These are phyloP conservation scores for Astrothelium subdiscretum DNA, from an alignment of 495 filamentous ascomycete genomes.

Conservation along the genomic window DNA sequence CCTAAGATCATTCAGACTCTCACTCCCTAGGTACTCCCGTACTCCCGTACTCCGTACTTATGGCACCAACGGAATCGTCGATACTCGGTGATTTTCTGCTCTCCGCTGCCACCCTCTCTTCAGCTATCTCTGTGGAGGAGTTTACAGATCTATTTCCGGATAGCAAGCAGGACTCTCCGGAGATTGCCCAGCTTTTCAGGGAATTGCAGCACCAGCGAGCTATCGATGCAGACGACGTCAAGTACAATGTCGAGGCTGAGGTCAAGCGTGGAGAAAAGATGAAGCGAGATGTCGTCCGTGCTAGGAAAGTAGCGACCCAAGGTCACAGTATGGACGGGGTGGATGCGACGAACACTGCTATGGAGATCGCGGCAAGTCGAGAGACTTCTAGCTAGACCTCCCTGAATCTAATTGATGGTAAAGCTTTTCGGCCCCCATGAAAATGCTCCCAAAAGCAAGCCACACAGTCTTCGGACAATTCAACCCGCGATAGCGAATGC, in stretches of 20 bases:
- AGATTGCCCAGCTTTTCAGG: slow-evolving; percentile 63
- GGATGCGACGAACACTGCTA: slow-evolving; percentile 42
- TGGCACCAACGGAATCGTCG: slow-evolving; percentile 59
- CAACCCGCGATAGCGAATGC: slow-evolving; percentile 57
- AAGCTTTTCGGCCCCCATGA: slow-evolving; percentile 55
- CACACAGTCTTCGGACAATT: slow-evolving; percentile 54
- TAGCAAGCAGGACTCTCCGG: slow-evolving; percentile 54
- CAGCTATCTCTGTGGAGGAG: slow-evolving; percentile 58
- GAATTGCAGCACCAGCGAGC: slow-evolving; percentile 64
- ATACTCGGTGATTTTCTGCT: slow-evolving; percentile 73
- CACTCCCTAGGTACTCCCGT: no score
- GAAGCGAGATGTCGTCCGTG: slow-evolving; percentile 47
- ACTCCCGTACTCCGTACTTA: slow-evolving; percentile 25
- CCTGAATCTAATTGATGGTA: background rate
- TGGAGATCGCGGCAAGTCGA: slow-evolving; percentile 34
- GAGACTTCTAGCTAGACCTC: no score
- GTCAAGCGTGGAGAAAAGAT: slow-evolving; percentile 50
- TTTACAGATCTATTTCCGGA: slow-evolving; percentile 70
- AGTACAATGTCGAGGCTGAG: slow-evolving; percentile 56
- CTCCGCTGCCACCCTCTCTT: slow-evolving; percentile 57
- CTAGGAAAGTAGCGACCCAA: slow-evolving; percentile 42
- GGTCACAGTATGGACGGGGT: slow-evolving; percentile 34
- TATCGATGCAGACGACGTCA: slow-evolving; percentile 54
- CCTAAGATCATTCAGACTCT: no score
- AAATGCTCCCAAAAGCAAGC: slow-evolving; percentile 26